Evolutionary conservation across 2,329 filamentous ascomycete genomes (phyloP).

Genomic region (Neopestalotiopsis sp.): DNA sequence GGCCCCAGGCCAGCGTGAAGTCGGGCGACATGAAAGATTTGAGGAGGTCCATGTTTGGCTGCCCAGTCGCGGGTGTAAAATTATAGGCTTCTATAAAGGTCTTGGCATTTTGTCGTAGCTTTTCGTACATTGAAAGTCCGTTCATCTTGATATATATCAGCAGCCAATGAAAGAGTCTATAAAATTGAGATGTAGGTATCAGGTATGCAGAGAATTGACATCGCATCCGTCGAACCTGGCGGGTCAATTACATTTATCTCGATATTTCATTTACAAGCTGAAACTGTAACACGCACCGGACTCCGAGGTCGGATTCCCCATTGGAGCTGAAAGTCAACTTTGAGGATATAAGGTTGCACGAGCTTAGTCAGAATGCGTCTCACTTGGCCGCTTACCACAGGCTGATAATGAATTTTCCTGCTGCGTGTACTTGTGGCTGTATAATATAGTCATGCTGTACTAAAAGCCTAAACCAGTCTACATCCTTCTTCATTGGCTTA

Average conservation of each 20-base stretch:
- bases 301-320: not conserved
- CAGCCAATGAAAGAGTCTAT: not conserved
- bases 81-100: slow-evolving; percentile 6
- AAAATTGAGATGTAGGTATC: not conserved
- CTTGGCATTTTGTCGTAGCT: not conserved
- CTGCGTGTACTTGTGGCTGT: not conserved
- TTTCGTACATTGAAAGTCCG: not conserved
- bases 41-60: not conserved
- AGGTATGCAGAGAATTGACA: not conserved
- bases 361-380: slow-evolving; percentile 2
- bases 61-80: not conserved
- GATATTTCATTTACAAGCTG: not conserved
- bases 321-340: not conserved
- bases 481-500: not conserved
- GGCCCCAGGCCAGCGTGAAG: slow-evolving; percentile 5
- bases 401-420: not conserved
- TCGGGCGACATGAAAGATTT: not conserved
- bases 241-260: not conserved
- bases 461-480: not conserved
- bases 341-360: not conserved
- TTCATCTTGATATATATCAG: not conserved
- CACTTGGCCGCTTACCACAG: not conserved
- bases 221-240: not conserved
- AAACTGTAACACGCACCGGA: not conserved
- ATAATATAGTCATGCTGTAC: too few relatives aligned